phyloP scores from a whole-genome alignment of 2,329 filamentous ascomycete species.

The Oidium heveae region DNA sequence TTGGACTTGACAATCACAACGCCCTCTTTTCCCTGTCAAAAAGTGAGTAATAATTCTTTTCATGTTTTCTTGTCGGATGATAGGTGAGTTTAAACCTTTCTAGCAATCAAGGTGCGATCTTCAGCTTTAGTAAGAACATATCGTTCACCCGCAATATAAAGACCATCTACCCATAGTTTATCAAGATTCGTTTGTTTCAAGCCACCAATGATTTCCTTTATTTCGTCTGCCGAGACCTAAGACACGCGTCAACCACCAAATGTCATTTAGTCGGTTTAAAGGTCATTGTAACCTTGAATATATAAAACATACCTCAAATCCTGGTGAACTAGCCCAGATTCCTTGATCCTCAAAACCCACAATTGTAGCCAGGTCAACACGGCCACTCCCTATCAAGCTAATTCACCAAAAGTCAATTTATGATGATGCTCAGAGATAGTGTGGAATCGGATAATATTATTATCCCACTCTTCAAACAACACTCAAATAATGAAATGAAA shows the following conservation, averaged over 20 bases:
- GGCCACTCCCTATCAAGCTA: constrained; percentile 57
- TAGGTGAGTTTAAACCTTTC: constrained; percentile 34
- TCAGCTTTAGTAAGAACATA: constrained; percentile 57
- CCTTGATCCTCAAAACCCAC: constrained; percentile 60
- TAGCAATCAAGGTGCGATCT: constrained; percentile 58
- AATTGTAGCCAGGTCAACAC: constrained; percentile 67
- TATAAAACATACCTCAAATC: constrained; percentile 25
- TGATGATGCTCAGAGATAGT: neutral
- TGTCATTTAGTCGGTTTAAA: neutral
- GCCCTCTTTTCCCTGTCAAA: constrained; percentile 45
- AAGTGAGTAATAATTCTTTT: constrained; percentile 1
- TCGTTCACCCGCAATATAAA: constrained; percentile 52
- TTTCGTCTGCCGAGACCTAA: constrained; percentile 32
- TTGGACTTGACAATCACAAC: constrained; percentile 65
- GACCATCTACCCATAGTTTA: constrained; percentile 43
- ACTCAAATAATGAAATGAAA: neutral
- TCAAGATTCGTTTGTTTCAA: constrained; percentile 22
- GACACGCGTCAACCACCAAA: constrained; percentile 8
- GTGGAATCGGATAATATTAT: neutral
- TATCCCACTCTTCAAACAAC: too few relatives aligned
- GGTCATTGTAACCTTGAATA: neutral
- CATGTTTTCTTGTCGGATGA: neutral
- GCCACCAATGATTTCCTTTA: constrained; percentile 30
- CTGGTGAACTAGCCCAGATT: constrained; percentile 45
- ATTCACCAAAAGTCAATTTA: constrained; percentile 8